Base-by-base conservation (phyloP, 805 yeast species). In the Myxozyma neotropica region DNA sequence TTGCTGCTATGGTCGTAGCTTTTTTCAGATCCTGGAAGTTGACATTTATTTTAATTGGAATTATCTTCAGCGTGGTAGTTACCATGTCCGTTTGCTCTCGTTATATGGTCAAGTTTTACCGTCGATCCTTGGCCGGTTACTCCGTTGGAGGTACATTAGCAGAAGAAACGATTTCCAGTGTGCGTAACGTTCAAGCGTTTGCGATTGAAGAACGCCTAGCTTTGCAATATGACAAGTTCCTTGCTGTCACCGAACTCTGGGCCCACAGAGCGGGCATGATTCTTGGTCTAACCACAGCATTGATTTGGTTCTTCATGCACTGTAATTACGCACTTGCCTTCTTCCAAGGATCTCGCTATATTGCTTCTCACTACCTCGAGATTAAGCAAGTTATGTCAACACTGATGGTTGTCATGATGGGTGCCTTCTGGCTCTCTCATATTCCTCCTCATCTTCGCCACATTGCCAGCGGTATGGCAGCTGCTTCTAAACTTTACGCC, bases 101-200 rank as follows among this genome's bases (percentile, higher is more conserved):
- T 2, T 71, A 70, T 59, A 64, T 76, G 53, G 65, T 51, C 12
- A 40, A 17, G n/a, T 60, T 36, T 26, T 48, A 47, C 15, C 57
- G 47, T 2, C 39, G 35, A 23, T 51, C 61, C 5, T 19, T 60
- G 13, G 56, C 53, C 10, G 59, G 53, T 10, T 42, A 47, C n/a
- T 29, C 62, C 17, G 46, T 44, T 2, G 64, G 65, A 29, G 38
- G 77, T 24, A 65, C 74, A 7, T 58, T 76, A 13, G 79, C 80
- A 21, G 80, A 76, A 55, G 79, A 76, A 63, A 73, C 72, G 5
- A 55, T 76, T 6, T 67, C 75, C 10, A 72, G 78, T 4, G 70
- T 74, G 21, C 71, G 78, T 42, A 76, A 73, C 53, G 77, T 76
- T 3, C 73, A 74, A 4, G 80, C 79, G 1, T 75, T 76, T 46